Percentiles rank a stretch among this genome's conserved stretches.
These are phyloP conservation scores for Tillandsia fasciculata DNA, from an alignment of 176 grass and related monocot species.

Conservation along the genomic window DNA sequence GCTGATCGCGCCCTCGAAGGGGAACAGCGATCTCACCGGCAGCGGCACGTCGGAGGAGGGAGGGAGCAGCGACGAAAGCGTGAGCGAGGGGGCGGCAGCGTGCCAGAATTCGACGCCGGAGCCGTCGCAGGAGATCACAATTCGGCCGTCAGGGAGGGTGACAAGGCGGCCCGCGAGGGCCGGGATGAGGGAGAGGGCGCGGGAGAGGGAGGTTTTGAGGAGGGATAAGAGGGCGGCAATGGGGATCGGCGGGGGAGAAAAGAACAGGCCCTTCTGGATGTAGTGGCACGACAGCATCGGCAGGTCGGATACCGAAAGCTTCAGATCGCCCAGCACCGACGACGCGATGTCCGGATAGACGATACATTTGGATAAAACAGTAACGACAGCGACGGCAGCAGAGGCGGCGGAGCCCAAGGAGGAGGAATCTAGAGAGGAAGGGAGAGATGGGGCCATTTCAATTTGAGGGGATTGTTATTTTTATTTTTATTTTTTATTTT, in stretches of 20 bases:
- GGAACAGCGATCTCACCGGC: conserved; percentile 64
- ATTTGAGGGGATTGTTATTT: not conserved
- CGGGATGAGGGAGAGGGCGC: conserved; percentile 41
- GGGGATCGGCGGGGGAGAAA: conserved; percentile 45
- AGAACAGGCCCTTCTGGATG: conserved; percentile 97
- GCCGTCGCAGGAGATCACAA: conserved; percentile 73
- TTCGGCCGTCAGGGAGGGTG: conserved; percentile 52
- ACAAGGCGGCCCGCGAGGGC: conserved; percentile 66
- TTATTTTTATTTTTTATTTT: not conserved
- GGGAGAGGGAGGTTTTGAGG: conserved; percentile 54
- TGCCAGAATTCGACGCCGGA: conserved; percentile 63
- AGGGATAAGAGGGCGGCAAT: conserved; percentile 45
- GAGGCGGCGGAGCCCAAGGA: not conserved
- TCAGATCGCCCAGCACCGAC: conserved; percentile 48
- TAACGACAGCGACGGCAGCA: conserved; percentile 24
- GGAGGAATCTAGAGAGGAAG: not conserved
- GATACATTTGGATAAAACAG: conserved; percentile 46
- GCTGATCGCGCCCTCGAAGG: conserved; percentile 66
- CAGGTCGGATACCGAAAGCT: conserved; percentile 80
- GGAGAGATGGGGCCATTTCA: not conserved
- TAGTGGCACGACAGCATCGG: conserved; percentile 99
- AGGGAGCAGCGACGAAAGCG: conserved; percentile 44
- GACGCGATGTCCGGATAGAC: conserved; percentile 41
- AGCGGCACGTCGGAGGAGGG: conserved; percentile 50
- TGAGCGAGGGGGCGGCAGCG: conserved; percentile 35